phyloP scores from a whole-genome alignment of 2,329 filamentous ascomycete genomes.

The Niveomyces coronatus region DNA sequence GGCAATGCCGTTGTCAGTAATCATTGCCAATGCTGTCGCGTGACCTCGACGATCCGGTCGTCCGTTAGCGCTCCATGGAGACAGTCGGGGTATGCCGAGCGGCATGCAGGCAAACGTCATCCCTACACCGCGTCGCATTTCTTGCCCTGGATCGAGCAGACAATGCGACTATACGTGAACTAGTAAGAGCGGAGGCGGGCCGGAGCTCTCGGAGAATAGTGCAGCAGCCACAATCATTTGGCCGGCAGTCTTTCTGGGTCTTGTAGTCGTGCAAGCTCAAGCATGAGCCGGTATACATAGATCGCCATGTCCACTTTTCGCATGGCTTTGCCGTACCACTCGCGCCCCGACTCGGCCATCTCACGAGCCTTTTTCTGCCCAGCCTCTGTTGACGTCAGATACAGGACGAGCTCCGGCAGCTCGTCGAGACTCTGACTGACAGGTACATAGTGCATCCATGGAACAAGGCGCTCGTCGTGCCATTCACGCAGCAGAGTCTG shows the following conservation, averaged over 20 bases:
- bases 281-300: slow-evolving; percentile 49
- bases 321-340: slow-evolving; percentile 44
- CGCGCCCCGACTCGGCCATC: slow-evolving; percentile 42
- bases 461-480: slow-evolving; percentile 45
- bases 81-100: too few species aligned
- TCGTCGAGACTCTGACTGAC: slow-evolving; percentile 39
- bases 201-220: too few species aligned
- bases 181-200: too few species aligned
- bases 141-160: too few species aligned
- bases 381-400: slow-evolving; percentile 30
- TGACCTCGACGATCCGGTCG: too few species aligned
- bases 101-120: too few species aligned
- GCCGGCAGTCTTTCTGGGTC: slow-evolving; percentile 17
- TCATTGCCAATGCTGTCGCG: too few species aligned
- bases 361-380: slow-evolving; percentile 37
- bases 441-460: slow-evolving; percentile 48
- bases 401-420: slow-evolving; percentile 39
- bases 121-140: too few species aligned
- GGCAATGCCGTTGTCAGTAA: too few species aligned
- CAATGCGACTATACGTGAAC: too few species aligned
- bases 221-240: too few species aligned
- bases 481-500: slow-evolving; percentile 44
- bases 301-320: slow-evolving; percentile 48
- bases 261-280: slow-evolving; percentile 41
- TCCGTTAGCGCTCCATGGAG: too few species aligned